These are phyloP conservation scores for Coniochaeta sp. DNA, from an alignment of 2,329 filamentous ascomycete genomes.

Conservation along the genomic window DNA sequence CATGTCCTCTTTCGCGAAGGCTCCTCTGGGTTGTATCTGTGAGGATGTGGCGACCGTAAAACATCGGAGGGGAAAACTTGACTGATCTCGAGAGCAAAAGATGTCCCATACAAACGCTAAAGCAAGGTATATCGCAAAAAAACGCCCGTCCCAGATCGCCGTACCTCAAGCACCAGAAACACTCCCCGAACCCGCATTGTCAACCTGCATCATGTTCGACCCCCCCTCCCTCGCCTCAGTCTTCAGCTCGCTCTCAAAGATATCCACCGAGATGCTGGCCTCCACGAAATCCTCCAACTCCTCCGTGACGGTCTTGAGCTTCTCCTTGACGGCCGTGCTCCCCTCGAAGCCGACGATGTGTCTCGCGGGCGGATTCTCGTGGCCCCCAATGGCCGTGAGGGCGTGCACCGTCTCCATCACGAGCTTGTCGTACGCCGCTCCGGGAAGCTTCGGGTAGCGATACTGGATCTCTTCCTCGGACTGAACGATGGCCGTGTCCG, in stretches of 20 bases:
- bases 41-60: too few species aligned
- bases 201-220: constrained; percentile 4
- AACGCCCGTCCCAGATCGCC: too few species aligned
- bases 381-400: constrained; percentile 83
- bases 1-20: too few species aligned
- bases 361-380: constrained; percentile 88
- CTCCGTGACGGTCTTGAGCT: constrained; percentile 91
- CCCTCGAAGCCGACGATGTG: constrained; percentile 93
- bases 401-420: constrained; percentile 88
- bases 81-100: too few species aligned
- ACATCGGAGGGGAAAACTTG: too few species aligned
- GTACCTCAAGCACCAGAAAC: background rate
- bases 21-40: too few species aligned
- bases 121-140: background rate
- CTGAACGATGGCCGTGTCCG: constrained; percentile 48
- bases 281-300: constrained; percentile 96
- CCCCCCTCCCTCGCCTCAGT: constrained; percentile 38
- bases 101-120: background rate
- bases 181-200: background rate
- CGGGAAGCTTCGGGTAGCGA: constrained; percentile 68
- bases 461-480: constrained; percentile 43
- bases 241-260: constrained; percentile 52
- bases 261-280: constrained; percentile 78
- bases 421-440: constrained; percentile 61
- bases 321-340: constrained; percentile 83